These are phyloP conservation scores for Fusarium duplospermum DNA, from an alignment of 2,329 filamentous ascomycete species.

Conservation along the genomic window DNA sequence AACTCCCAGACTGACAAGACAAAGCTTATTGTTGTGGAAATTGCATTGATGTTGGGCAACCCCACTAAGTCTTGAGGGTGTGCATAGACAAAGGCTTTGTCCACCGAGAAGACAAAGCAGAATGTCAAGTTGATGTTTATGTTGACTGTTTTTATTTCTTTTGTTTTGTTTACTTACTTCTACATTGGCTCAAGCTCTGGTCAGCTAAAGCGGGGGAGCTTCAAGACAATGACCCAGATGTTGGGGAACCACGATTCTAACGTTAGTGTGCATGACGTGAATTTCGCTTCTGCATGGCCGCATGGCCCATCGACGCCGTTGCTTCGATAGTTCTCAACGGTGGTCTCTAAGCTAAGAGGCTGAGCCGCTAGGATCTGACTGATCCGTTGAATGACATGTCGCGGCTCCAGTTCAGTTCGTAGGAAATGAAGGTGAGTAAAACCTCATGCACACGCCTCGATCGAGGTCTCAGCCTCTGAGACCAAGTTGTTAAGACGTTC, in stretches of 20 bases:
- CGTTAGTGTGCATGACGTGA: constrained; percentile 24
- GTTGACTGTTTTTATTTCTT: constrained; percentile 5
- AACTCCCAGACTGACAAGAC: neutral
- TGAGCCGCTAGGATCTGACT: constrained; percentile 21
- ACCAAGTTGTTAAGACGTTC: neutral
- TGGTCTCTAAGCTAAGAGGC: constrained; percentile 1
- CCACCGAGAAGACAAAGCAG: neutral
- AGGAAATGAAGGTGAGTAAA: constrained; percentile 2
- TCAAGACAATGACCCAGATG: neutral
- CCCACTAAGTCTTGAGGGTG: neutral
- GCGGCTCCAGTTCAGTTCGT: neutral
- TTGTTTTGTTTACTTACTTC: constrained; percentile 23
- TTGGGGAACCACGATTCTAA: constrained; percentile 9
- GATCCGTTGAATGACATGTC: neutral
- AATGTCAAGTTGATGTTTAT: neutral
- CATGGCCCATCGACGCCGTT: constrained; percentile 11
- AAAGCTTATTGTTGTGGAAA: constrained; percentile 12
- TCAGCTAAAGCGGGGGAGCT: constrained; percentile 7
- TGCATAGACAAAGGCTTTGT: neutral
- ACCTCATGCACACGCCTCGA: constrained; percentile 21
- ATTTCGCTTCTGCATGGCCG: constrained; percentile 35
- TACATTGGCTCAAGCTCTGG: constrained; percentile 2
- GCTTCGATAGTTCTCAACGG: constrained; percentile 28
- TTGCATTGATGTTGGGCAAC: constrained; percentile 13
- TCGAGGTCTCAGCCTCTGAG: neutral